Percentiles rank a stretch among this genome's conserved stretches.
Evolutionary conservation across 1,284 basidiomycete genomes (phyloP).

Genomic region (Ceratobasidium theobromae): DNA sequence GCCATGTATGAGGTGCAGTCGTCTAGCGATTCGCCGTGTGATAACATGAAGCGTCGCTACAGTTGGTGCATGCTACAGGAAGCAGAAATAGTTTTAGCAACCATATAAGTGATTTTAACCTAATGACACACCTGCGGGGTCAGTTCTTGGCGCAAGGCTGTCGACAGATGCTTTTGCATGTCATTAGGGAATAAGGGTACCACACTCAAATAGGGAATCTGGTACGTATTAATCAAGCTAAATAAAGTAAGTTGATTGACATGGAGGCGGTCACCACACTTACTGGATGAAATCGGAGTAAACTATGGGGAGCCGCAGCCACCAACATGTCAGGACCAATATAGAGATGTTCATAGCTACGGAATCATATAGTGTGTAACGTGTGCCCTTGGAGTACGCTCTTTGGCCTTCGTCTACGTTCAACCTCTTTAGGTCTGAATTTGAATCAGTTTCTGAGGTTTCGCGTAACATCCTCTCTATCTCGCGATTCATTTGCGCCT

Average conservation of each 20-base stretch:
- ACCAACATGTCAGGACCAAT: conserved; percentile 74
- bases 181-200: conserved; percentile 62
- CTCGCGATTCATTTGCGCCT: conserved; percentile 37
- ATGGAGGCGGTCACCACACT: conserved; percentile 38
- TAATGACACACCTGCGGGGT: conserved; percentile 65
- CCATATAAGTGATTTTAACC: neutral
- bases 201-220: conserved; percentile 82
- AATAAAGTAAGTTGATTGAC: conserved; percentile 27
- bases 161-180: conserved; percentile 70
- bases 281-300: conserved; percentile 74
- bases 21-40: conserved; percentile 61
- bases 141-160: conserved; percentile 62
- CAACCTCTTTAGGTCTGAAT: conserved; percentile 19
- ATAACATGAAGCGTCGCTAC: conserved; percentile 60
- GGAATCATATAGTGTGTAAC: conserved; percentile 48
- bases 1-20: conserved; percentile 55
- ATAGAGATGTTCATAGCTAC: conserved; percentile 64
- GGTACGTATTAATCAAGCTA: conserved; percentile 70
- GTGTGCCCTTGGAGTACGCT: conserved; percentile 32
- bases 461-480: conserved; percentile 31
- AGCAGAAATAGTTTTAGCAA: too few relatives aligned
- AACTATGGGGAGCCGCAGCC: conserved; percentile 70
- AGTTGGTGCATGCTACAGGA: conserved; percentile 61
- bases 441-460: conserved; percentile 29
- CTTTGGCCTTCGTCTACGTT: conserved; percentile 33